Evolutionary conservation across 305 asterid genomes (phyloP).

Genomic region (Plantago lanceolata): DNA sequence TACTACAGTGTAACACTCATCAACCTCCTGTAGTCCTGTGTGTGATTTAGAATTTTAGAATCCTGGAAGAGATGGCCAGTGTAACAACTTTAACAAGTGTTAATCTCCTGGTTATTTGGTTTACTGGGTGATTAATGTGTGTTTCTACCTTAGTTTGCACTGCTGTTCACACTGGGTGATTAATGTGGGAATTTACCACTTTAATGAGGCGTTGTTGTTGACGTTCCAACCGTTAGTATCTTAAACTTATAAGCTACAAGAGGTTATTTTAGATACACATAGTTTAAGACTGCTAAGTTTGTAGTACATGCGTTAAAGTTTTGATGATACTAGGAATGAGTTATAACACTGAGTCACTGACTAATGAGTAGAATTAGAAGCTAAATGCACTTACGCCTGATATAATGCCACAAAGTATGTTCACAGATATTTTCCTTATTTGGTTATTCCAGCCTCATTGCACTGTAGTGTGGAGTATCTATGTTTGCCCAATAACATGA

Average conservation of each 20-base stretch:
- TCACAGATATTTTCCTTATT: not conserved
- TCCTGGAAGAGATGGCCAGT: constrained; percentile 19
- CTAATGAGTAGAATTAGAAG: not conserved
- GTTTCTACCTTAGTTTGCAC: not conserved
- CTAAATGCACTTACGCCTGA: not conserved
- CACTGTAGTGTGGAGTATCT: not conserved
- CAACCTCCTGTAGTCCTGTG: too few relatives aligned
- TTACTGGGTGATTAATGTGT: constrained; percentile 2
- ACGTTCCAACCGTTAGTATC: not conserved
- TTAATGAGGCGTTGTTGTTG: not conserved
- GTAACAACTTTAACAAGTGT: constrained; percentile 12
- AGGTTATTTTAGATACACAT: not conserved
- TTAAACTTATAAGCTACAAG: not conserved
- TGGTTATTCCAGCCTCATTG: constrained; percentile 4
- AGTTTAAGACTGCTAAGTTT: too few relatives aligned
- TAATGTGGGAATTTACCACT: too few relatives aligned
- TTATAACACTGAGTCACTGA: constrained; percentile 1
- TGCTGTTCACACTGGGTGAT: not conserved
- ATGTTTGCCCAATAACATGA: constrained; percentile 20
- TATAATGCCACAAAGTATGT: not conserved
- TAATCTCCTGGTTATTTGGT: constrained; percentile 13
- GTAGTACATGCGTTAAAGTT: not conserved
- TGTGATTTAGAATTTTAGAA: constrained; percentile 8
- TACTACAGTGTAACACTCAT: too few relatives aligned
- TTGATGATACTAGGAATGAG: not conserved